Evolutionary conservation across 192 early-diverging fungal genomes (phyloP).

Genomic region (Helicostylum pulchrum): DNA sequence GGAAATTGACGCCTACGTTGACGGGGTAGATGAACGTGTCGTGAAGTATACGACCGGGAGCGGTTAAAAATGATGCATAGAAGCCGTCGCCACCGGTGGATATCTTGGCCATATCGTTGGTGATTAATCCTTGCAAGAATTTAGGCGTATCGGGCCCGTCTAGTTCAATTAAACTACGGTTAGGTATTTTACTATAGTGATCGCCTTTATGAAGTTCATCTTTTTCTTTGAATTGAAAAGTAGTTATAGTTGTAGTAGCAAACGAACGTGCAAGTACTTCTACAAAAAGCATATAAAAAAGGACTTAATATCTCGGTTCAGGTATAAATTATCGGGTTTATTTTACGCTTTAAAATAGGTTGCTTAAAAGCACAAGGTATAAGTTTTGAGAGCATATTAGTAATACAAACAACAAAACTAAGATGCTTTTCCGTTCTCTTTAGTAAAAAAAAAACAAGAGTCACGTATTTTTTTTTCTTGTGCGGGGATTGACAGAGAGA

Average conservation of each 20-base stretch:
- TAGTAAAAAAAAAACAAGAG: too few relatives aligned
- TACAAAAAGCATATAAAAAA: background rate
- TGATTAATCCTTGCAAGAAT: constrained; percentile 90
- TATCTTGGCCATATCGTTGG: constrained; percentile 78
- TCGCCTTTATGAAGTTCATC: constrained; percentile 24
- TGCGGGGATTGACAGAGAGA: too few relatives aligned
- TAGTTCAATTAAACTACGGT: constrained; percentile 62
- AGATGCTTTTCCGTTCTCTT: too few relatives aligned
- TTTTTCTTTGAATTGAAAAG: constrained; percentile 11
- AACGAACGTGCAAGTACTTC: constrained; percentile 2
- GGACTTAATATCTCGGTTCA: background rate
- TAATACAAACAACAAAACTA: too few relatives aligned
- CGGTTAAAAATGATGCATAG: constrained; percentile 75
- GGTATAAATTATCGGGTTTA: too few relatives aligned
- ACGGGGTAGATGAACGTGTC: constrained; percentile 88
- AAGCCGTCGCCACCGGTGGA: constrained; percentile 72
- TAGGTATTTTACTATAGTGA: constrained; percentile 49
- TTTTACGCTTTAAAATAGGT: too few relatives aligned
- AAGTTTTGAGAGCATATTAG: too few relatives aligned
- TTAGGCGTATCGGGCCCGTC: constrained; percentile 70
- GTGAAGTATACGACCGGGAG: constrained; percentile 84
- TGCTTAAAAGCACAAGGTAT: too few relatives aligned
- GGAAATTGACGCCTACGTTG: constrained; percentile 56
- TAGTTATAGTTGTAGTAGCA: background rate
- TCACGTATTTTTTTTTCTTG: too few relatives aligned